Evolutionary conservation across 345 rosid genomes (phyloP), one percentile per base, ranked within the genome.

Genomic region (Geranium rotundifolium): DNA sequence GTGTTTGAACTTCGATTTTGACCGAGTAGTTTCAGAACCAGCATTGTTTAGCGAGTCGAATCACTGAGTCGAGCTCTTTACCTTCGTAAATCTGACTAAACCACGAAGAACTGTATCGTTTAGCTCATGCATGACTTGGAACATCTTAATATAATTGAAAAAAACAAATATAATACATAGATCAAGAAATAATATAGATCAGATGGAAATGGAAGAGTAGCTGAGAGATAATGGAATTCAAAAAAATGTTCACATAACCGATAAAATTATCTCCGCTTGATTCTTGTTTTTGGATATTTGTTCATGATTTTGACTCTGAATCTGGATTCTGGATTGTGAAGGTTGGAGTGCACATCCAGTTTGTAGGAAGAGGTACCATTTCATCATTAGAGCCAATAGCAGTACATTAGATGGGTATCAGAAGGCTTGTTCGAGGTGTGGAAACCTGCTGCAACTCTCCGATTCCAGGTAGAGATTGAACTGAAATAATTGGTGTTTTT

Each of bases 331-430:
- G 52, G 64, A 14, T 16, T n/a, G 17, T 23, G 61, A 62, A 88
- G 92, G 96, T 62, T 88, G 96, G 92, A 84, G 96, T 69, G 81
- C 80, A 2, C 78, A 88, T 76, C 90, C 92, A 9, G 96, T 88
- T 29, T 88, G 90, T 59, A 66, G 78, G 61, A 88, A 86, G 68
- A 71, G 88, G 52, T 88, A 85, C 61, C 96, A 85, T 70, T 88
- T 88, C 70, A 82, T 88, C 54, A 76, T 88, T 56, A 75, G 85
- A 59, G 78, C 79, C 9, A 64, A 67, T 50, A 56, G 63, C 54
- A 23, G 4, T 39, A 66, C 67, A 7, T 37, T 19, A 4, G 76
- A 56, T 13, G 64, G 67, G 0, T 57, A 63, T 39, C 63, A 70
- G 50, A 74, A 72, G 65, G 29, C 76, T 56, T 83, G 91, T 61